A percentile compares a stretch with the other conserved stretches of the same genome.
Evolutionary conservation across 2,329 filamentous ascomycete species (phyloP).

Genomic region (Diaporthe sp.): DNA sequence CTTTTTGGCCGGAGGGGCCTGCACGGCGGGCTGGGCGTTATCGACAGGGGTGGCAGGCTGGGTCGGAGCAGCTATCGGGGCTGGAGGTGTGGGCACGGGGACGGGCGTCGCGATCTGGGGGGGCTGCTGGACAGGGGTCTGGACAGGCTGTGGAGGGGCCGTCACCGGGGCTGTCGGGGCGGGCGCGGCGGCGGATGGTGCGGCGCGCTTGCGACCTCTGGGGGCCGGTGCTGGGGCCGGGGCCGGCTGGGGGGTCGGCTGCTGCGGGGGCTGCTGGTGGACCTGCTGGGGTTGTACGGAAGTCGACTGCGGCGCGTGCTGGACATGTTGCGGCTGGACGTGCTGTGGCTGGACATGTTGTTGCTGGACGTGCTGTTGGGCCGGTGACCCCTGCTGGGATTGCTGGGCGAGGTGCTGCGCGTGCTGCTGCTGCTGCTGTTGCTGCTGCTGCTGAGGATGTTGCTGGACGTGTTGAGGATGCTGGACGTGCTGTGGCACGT

Average conservation of each 20-base stretch:
- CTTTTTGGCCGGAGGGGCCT: slow-evolving; percentile 82
- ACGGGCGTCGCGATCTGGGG: slow-evolving; percentile 45
- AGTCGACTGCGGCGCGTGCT: slow-evolving; percentile 45
- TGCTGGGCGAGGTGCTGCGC: slow-evolving; percentile 47
- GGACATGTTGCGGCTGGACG: slow-evolving; percentile 53
- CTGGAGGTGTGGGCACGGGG: slow-evolving; percentile 48
- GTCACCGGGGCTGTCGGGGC: slow-evolving; percentile 53
- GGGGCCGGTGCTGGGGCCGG: slow-evolving; percentile 49
- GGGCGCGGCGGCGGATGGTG: slow-evolving; percentile 56
- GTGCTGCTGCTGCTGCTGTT: slow-evolving; percentile 49
- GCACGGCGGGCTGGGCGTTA: slow-evolving; percentile 48
- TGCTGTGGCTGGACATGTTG: slow-evolving; percentile 54
- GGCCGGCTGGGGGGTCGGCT: slow-evolving; percentile 47
- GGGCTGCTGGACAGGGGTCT: slow-evolving; percentile 53
- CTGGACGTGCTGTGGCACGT: slow-evolving; percentile 38
- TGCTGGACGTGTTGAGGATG: slow-evolving; percentile 43
- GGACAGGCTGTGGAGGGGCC: slow-evolving; percentile 48
- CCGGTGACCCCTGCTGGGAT: slow-evolving; percentile 42
- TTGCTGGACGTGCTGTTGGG: slow-evolving; percentile 48
- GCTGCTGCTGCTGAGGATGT: slow-evolving; percentile 47
- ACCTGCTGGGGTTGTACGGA: slow-evolving; percentile 42
- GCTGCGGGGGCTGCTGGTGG: slow-evolving; percentile 47
- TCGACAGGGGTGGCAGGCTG: slow-evolving; percentile 50
- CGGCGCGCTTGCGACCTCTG: slow-evolving; percentile 50
- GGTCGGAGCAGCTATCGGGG: slow-evolving; percentile 47